Base-by-base conservation (phyloP, 805 yeast species). In the Komagataella populi region DNA sequence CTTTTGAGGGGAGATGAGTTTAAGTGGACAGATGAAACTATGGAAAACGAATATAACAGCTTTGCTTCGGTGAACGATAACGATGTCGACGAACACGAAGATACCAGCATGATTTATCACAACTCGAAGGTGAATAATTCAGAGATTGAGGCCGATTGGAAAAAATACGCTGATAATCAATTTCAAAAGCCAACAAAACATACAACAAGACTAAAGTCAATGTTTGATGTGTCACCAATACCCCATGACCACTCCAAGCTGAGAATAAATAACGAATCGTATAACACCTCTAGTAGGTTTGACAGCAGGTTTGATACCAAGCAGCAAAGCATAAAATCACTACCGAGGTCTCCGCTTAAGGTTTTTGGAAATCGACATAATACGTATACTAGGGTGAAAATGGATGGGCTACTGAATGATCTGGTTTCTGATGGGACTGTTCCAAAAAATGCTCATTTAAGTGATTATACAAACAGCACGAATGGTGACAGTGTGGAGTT, bases 291-390 rank as follows among this genome's bases (percentile, higher is more conserved):
- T n/a, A 45, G 46, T 18, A 45, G 46, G 10, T 17, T 17, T 45
- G 20, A 45, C 46, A 12, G 17, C 17, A 39, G 8, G 57, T 54
- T 30, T 55, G 49, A 17, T 52, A 55, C 10, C 52, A 55, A n/a
- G 60, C 58, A 36, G 58, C 64, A 30, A 8, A 30, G 39, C 5
- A 30, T 30, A 17, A 12, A 17, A 8, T 55, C 60, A 7, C 51
- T 57, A 7, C 64, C 66, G 2, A 56, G 57, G 17, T 63, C 67
- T 4, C 68, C 68, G 1, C 50, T 65, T 23, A 64, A 64, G 49
- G 51, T 65, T 12, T 64, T 65, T 54, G 64, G 61, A 10, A 54
- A 50, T 39, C 54, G 55, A 18, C 66, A 58, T 51, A 64, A 63
- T 48, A 65, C 68, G 1, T 65, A 61, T 48, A 65, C 69, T 1